Percentiles rank a stretch among this genome's conserved stretches.
Evolutionary conservation across 106 monocot genomes (phyloP).

Genomic region (Acorus calamus): DNA sequence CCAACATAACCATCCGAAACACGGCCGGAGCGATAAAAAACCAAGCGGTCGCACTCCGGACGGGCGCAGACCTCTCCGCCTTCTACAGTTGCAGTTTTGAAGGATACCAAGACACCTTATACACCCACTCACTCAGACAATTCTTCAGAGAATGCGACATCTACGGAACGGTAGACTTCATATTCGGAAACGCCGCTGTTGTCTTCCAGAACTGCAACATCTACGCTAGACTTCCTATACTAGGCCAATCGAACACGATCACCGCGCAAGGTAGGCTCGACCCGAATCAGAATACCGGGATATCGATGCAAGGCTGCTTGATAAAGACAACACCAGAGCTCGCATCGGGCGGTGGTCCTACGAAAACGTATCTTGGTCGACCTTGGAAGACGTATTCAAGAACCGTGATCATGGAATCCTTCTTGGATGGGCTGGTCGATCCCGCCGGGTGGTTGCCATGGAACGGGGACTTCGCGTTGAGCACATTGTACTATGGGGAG

Average conservation of each 20-base stretch:
- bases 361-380: slow-evolving; percentile 52
- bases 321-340: slow-evolving; percentile 37
- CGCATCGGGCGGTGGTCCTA: slow-evolving; percentile 9
- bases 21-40: slow-evolving; percentile 62
- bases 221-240: slow-evolving; percentile 53
- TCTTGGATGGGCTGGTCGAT: slow-evolving; percentile 35
- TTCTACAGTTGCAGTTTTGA: slow-evolving; percentile 79
- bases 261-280: slow-evolving; percentile 84
- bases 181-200: slow-evolving; percentile 84
- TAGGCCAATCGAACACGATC: slow-evolving; percentile 58
- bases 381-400: slow-evolving; percentile 82
- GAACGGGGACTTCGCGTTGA: slow-evolving; percentile 56
- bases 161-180: slow-evolving; percentile 81
- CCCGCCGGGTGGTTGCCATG: slow-evolving; percentile 72
- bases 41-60: slow-evolving; percentile 71
- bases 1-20: slow-evolving; percentile 66
- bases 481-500: slow-evolving; percentile 72
- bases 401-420: slow-evolving; percentile 66
- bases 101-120: slow-evolving; percentile 79
- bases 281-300: slow-evolving; percentile 91
- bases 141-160: slow-evolving; percentile 74
- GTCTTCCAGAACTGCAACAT: slow-evolving; percentile 81
- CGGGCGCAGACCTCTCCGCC: slow-evolving; percentile 63
- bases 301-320: slow-evolving; percentile 43
- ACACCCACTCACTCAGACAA: slow-evolving; percentile 68